Evolutionary conservation across 768 basidiomycete species (phyloP).

Genomic region (Kwoniella newhampshirensis): DNA sequence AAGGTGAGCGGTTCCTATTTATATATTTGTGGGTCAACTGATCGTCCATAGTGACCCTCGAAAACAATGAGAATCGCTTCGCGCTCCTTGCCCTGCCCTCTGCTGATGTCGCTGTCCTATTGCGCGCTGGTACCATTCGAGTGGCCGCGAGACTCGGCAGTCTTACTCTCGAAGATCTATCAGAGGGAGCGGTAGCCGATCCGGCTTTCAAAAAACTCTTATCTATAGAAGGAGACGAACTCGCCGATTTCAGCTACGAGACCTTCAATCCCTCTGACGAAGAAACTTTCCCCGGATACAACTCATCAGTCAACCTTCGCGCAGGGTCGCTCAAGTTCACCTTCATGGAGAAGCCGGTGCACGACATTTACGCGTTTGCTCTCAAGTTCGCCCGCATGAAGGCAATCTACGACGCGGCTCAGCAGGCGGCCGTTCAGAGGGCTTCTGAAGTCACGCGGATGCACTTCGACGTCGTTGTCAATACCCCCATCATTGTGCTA

Average conservation of each 20-base stretch:
- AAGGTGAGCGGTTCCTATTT: conserved; percentile 60
- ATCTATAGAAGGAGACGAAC: conserved; percentile 89
- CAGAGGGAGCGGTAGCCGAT: conserved; percentile 56
- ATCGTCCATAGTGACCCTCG: conserved; percentile 64
- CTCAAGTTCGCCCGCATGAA: conserved; percentile 85
- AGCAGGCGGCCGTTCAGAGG: conserved; percentile 83
- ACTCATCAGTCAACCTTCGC: conserved; percentile 74
- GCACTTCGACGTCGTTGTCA: conserved; percentile 86
- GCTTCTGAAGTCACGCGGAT: conserved; percentile 78
- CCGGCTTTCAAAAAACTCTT: conserved; percentile 78
- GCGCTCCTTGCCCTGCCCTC: conserved; percentile 88
- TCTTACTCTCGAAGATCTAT: conserved; percentile 70
- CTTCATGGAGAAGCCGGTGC: conserved; percentile 88
- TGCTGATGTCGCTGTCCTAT: conserved; percentile 75
- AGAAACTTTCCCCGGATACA: conserved; percentile 71
- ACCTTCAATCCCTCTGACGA: conserved; percentile 73
- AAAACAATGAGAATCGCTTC: conserved; percentile 67
- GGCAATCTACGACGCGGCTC: conserved; percentile 89
- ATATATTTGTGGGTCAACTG: conserved; percentile 3
- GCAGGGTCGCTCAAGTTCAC: conserved; percentile 88
- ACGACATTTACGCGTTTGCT: conserved; percentile 77
- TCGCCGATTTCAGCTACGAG: conserved; percentile 91
- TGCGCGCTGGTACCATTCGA: conserved; percentile 70
- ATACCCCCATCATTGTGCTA: conserved; percentile 87
- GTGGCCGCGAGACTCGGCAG: conserved; percentile 80